Conservation (phyloP, 495 filamentous ascomycete species). For the Annulohypoxylon bovei region DNA sequence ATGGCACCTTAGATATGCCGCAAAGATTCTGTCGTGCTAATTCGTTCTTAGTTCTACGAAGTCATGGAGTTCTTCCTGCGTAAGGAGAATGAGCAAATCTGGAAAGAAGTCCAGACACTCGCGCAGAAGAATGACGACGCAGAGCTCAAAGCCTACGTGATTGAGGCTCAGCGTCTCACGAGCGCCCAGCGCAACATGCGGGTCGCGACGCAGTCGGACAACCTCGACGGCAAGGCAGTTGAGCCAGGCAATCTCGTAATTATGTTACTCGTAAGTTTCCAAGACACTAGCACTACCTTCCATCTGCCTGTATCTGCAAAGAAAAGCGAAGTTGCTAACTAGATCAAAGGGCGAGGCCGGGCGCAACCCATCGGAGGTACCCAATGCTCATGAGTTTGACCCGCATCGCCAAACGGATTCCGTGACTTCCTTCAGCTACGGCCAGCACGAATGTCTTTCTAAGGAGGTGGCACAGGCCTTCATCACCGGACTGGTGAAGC, state of each 20-base stretch:
- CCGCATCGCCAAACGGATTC: constrained; percentile 27
- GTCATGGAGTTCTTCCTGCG: constrained; percentile 56
- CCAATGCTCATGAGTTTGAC: constrained; percentile 39
- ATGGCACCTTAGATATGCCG: background rate
- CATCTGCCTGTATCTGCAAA: background rate
- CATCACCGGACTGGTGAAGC: constrained; percentile 45
- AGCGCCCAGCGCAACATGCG: constrained; percentile 44
- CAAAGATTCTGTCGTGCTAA: constrained; percentile 23
- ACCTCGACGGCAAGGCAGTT: constrained; percentile 43
- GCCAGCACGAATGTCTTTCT: constrained; percentile 49
- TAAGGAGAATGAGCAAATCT: constrained; percentile 56
- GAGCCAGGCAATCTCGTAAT: constrained; percentile 43
- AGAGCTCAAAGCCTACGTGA: constrained; percentile 41
- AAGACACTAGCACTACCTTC: background rate
- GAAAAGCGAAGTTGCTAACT: background rate
- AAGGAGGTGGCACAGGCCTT: constrained; percentile 39
- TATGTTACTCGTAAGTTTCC: constrained; percentile 46
- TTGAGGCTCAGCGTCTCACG: constrained; percentile 47
- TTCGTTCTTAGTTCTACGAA: constrained; percentile 51
- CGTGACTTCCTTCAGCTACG: constrained; percentile 43
- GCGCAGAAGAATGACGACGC: constrained; percentile 51
- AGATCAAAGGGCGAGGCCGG: constrained; percentile 42
- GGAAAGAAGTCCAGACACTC: constrained; percentile 59
- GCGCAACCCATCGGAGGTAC: constrained; percentile 38
- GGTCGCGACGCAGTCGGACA: constrained; percentile 33